Base-by-base conservation (phyloP, 495 filamentous ascomycete genomes). In the Podospora pseudoanserina region DNA sequence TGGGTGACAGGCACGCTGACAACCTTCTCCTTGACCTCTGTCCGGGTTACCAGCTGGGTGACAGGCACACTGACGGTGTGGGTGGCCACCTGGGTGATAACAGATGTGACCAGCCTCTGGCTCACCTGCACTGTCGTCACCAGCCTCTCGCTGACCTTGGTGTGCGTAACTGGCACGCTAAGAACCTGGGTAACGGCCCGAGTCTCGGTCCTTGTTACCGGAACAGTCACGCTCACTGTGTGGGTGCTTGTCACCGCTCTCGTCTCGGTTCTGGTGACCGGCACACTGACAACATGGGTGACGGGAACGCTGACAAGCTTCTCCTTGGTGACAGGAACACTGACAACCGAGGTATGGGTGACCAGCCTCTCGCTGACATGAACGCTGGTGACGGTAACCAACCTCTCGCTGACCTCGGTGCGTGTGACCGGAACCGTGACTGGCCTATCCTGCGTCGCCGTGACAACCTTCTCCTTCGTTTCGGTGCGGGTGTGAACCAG, bases 321-420 rank as follows among this genome's bases (percentile, higher is more conserved):
- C 5, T 19, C 23, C 5, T 58, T 19, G n/a, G 55, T 58, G 55
- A 58, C 55, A 2, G 55, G 55, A 58, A 58, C 55, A 18, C 55
- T 58, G 55, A 58, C 55, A 20, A 58, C 55, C 55, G 55, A 19
- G 4, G 61, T 63, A 9, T 63, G 61, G 15, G 61, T 63, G 11
- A 63, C 61, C 3, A 63, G 2, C 15, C 61, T 63, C 61, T 63
- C 61, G 32, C 61, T 63, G 61, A 63, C 34, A 19, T 63, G 61
- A 27, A 32, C 30, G 61, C 27, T 44, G 32, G 27, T 28, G n/a
- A 63, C 61, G 3, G 61, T 28, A 19, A 63, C 27, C 9, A 63
- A 4, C 39, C 30, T 63, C 60, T 63, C 60, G 30, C 30, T 44
- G 61, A 63, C 61, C 20, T 63, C 26, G 23, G 59, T 61, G 59